A percentile compares a stretch with the other conserved stretches of the same genome.
phyloP scores from a whole-genome alignment of 2,329 filamentous ascomycete species.

The Rachicladosporium sp. region DNA sequence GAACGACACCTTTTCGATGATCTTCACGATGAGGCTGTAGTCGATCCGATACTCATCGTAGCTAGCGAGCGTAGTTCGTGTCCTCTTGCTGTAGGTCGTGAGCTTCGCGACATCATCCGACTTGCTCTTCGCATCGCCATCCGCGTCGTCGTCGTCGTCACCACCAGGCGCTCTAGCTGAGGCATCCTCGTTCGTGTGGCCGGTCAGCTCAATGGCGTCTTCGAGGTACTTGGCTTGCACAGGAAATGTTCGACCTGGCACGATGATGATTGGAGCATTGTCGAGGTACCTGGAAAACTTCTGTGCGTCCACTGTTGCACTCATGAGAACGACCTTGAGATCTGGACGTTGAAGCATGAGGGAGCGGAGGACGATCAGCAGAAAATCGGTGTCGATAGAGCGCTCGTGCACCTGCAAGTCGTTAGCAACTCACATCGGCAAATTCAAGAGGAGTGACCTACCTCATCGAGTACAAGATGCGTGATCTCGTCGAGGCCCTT shows the following conservation, averaged over 20 bases:
- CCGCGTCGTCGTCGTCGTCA: conserved; percentile 36
- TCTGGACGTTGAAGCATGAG: conserved; percentile 65
- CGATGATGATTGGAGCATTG: conserved; percentile 73
- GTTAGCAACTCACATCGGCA: too few relatives aligned
- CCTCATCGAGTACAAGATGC: conserved; percentile 86
- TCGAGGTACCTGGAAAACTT: conserved; percentile 82
- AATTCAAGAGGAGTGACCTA: too few relatives aligned
- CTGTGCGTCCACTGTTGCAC: conserved; percentile 86
- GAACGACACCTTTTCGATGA: conserved; percentile 65
- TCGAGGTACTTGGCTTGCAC: conserved; percentile 81
- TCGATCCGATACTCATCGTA: conserved; percentile 89
- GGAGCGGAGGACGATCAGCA: conserved; percentile 85
- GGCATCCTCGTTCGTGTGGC: conserved; percentile 55
- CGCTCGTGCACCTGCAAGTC: conserved; percentile 62
- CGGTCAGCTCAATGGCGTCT: conserved; percentile 80
- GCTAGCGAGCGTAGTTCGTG: conserved; percentile 58
- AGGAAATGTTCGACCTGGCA: conserved; percentile 87
- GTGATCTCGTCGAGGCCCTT: conserved; percentile 81
- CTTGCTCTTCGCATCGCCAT: conserved; percentile 34
- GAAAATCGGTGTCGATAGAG: conserved; percentile 91
- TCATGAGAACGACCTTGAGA: conserved; percentile 92
- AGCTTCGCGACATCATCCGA: conserved; percentile 44
- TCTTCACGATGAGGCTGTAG: conserved; percentile 68
- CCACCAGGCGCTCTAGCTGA: conserved; percentile 32
- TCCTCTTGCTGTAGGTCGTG: conserved; percentile 61